Percentiles rank a stretch among this genome's conserved stretches.
These are phyloP conservation scores for Malbranchea cinnamomea DNA, from an alignment of 2,329 filamentous ascomycete species.

Conservation along the genomic window DNA sequence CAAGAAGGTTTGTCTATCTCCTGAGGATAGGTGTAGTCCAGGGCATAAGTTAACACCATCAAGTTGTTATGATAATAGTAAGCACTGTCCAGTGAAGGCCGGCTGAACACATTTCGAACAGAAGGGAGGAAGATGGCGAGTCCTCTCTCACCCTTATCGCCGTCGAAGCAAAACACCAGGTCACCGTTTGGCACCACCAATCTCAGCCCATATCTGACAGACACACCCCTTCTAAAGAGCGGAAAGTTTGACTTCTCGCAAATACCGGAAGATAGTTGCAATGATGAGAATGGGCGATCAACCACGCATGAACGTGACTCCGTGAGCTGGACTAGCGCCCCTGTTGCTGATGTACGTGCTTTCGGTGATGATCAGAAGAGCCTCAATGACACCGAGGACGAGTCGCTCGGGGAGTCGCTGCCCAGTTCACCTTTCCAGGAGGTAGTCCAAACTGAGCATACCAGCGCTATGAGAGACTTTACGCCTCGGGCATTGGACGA, in stretches of 20 bases:
- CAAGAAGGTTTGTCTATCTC: too few species aligned
- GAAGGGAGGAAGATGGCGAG: conserved; percentile 28
- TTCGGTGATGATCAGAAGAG: conserved; percentile 14
- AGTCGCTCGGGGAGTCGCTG: conserved; percentile 4
- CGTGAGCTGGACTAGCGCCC: too few species aligned
- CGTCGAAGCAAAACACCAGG: conserved; percentile 28
- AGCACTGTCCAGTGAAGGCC: too few species aligned
- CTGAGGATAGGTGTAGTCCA: too few species aligned
- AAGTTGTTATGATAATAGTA: too few species aligned
- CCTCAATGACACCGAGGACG: conserved; percentile 12
- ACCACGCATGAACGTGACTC: too few species aligned
- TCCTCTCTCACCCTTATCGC: conserved; percentile 26
- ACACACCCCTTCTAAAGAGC: too few species aligned
- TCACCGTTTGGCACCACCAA: conserved; percentile 15
- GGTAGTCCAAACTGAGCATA: conserved; percentile 15
- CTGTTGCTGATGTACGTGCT: conserved; percentile 10
- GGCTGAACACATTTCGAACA: too few species aligned
- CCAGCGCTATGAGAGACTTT: conserved; percentile 10
- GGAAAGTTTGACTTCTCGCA: too few species aligned
- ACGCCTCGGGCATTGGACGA: conserved; percentile 13
- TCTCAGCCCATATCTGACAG: conserved; percentile 9
- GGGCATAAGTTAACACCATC: too few species aligned
- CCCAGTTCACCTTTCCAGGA: conserved; percentile 25
- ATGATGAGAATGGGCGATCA: too few species aligned
- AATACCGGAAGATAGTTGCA: too few species aligned